Conservation (phyloP, 768 basidiomycete species). For the Serendipita vermifera region DNA sequence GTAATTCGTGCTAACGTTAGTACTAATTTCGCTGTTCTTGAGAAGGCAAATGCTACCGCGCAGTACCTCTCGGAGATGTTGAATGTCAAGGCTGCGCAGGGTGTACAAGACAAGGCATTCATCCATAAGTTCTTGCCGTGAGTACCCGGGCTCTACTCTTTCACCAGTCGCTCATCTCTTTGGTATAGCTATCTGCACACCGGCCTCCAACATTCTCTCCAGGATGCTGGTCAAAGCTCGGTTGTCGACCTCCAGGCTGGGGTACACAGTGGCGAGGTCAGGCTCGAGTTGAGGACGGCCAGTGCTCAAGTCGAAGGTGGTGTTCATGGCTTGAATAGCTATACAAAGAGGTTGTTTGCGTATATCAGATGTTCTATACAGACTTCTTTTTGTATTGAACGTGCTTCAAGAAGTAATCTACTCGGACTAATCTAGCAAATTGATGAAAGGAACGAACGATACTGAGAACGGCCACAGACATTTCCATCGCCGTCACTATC, state of each 20-base stretch:
- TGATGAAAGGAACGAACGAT: too few relatives aligned
- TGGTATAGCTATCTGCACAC: conserved; percentile 42
- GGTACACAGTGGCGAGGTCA: conserved; percentile 50
- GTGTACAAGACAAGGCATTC: conserved; percentile 94
- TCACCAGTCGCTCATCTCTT: conserved; percentile 26
- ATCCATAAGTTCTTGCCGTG: conserved; percentile 77
- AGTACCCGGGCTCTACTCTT: conserved; percentile 9
- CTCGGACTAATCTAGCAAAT: too few relatives aligned
- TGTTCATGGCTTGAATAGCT: conserved; percentile 81
- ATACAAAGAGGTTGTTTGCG: conserved; percentile 45
- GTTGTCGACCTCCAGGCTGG: conserved; percentile 53
- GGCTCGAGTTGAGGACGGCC: conserved; percentile 88
- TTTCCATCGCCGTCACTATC: too few relatives aligned
- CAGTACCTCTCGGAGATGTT: conserved; percentile 92
- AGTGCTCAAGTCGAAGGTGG: conserved; percentile 94
- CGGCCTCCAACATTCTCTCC: conserved; percentile 85
- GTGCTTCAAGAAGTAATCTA: too few relatives aligned
- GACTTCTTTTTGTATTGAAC: too few relatives aligned
- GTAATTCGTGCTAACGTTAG: too few relatives aligned
- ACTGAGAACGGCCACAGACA: too few relatives aligned
- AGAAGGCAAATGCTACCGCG: conserved; percentile 79
- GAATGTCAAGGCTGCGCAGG: conserved; percentile 90
- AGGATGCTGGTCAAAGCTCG: conserved; percentile 75
- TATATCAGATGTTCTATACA: too few relatives aligned
- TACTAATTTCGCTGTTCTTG: too few relatives aligned